These are phyloP conservation scores for Arthrobotrys sinensis DNA, from an alignment of 2,329 filamentous ascomycete species.

Conservation along the genomic window DNA sequence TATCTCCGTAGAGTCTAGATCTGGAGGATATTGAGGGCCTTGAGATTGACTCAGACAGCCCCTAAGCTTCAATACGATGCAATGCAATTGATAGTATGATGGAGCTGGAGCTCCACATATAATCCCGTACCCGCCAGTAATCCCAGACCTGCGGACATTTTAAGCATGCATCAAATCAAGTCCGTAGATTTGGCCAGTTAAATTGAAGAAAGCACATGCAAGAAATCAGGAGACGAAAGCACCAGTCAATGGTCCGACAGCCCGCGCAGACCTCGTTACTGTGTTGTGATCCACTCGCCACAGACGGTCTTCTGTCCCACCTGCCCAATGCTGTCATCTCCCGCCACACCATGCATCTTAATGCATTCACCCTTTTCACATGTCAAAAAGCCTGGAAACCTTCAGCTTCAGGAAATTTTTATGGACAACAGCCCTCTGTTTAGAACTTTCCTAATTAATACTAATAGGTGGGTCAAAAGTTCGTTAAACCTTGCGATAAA, in stretches of 20 bases:
- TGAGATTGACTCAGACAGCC: no score
- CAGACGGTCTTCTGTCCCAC: slow-evolving; percentile 15
- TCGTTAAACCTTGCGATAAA: slow-evolving; percentile 8
- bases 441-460: slow-evolving; percentile 38
- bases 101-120: no score
- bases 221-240: slow-evolving; percentile 3
- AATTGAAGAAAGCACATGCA: neutral
- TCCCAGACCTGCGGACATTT: no score
- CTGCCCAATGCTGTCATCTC: slow-evolving; percentile 2
- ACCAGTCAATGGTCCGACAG: slow-evolving; percentile 2
- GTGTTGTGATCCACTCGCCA: slow-evolving; percentile 45
- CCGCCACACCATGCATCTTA: neutral
- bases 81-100: no score
- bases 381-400: slow-evolving; percentile 8
- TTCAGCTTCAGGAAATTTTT: neutral
- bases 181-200: no score
- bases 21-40: no score
- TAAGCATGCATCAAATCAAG: no score
- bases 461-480: neutral
- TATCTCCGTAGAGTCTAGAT: no score
- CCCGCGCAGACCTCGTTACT: neutral
- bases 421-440: neutral
- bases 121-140: no score
- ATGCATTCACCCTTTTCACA: slow-evolving; percentile 15
- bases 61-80: no score